Base-by-base conservation (phyloP, 2,329 filamentous ascomycete species). In the Alternaria burnsii region DNA sequence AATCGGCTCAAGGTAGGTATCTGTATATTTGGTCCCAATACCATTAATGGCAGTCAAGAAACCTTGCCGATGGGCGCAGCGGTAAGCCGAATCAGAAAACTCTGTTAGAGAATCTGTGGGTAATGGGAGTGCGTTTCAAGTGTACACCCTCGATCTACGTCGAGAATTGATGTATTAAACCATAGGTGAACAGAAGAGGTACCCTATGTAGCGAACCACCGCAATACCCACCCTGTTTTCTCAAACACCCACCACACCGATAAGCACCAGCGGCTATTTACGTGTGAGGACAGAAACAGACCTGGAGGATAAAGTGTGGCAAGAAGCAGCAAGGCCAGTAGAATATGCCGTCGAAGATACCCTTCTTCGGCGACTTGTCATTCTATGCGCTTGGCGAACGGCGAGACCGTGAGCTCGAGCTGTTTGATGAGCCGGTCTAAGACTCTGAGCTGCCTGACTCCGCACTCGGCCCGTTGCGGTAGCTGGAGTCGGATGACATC, bases 291-390 rank as follows among this genome's bases (percentile, higher is more conserved):
- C 76, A 78, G 55, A 76, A 78, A 16, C 72, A 77, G 28, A 74
- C 72, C 41, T 67, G 69, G 41, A 77, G 62, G 55, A 76, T 63
- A 38, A 75, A 76, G 48, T 74, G 66, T 36, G 76, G 76, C 14
- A 78, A 67, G 70, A 71, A 77, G 47, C 72, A 73, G 53, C 74
- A 72, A 8, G 70, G 67, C 64, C 68, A 76, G 55, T 78, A 77
- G 24, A 71, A 56, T 5, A 66, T 57, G 47, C 72, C 71, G 42
- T 71, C 69, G 26, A 64, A 61, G 59, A 68, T 71, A 24, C 71
- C 34, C 34, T 38, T 65, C 43, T 62, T 54, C 58, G 65, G 61
- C 64, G 70, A 58, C 60, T 72, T 72, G 43, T 71, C 70, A 68
- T 75, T 60, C 69, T 66, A 72, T 51, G 60, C 63, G 56, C 58